phyloP scores from a whole-genome alignment of 2,329 filamentous ascomycete genomes.

The Trichoderma semiorbis region DNA sequence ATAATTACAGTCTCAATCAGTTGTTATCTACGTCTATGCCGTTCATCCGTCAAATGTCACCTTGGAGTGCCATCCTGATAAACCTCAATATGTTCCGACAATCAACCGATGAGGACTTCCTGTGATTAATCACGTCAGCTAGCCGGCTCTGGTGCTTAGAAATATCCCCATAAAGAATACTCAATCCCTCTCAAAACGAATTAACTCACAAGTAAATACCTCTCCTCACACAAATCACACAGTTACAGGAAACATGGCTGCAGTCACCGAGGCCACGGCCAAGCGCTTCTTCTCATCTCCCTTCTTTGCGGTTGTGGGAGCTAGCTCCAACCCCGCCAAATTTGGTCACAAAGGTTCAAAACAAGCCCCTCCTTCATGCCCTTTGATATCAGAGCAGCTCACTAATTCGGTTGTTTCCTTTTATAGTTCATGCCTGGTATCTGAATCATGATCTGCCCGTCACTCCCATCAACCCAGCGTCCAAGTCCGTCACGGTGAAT shows the following conservation, averaged over 20 bases:
- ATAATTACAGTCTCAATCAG: no score
- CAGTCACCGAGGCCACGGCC: conserved; percentile 64
- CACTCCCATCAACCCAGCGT: conserved; percentile 77
- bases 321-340: conserved; percentile 78
- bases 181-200: background rate
- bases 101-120: conserved; percentile 12
- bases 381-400: background rate
- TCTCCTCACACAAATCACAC: background rate
- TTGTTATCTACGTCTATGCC: background rate
- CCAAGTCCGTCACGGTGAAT: conserved; percentile 59
- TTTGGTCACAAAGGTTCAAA: conserved; percentile 77
- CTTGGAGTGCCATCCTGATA: background rate
- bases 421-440: conserved; percentile 85
- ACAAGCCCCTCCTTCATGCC: background rate
- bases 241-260: conserved; percentile 18
- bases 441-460: conserved; percentile 69
- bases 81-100: background rate
- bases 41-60: background rate
- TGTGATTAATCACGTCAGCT: conserved; percentile 11
- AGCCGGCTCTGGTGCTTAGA: background rate
- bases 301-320: conserved; percentile 84
- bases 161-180: background rate
- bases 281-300: conserved; percentile 76
- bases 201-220: background rate
- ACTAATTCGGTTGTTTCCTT: background rate